Conservation (phyloP, 257 asterid genomes). For the Rhazya stricta region DNA sequence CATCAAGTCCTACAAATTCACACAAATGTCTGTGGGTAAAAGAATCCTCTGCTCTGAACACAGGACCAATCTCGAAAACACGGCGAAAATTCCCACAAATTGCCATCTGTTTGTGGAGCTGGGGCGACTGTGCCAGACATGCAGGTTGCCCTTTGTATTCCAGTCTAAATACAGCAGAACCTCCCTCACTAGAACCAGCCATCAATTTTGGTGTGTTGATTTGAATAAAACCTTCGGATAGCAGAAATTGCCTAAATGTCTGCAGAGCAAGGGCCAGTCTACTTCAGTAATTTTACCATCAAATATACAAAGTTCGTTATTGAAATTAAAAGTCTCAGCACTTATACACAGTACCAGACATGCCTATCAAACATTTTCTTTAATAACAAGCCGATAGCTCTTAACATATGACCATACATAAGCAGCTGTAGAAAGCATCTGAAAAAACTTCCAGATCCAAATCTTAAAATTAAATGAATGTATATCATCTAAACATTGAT, state of each 20-base stretch:
- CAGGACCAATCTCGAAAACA: conserved; percentile 87
- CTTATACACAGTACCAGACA: neutral
- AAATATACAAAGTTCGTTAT: neutral
- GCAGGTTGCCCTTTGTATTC: conserved; percentile 86
- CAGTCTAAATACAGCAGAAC: conserved; percentile 79
- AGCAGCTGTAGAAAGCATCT: neutral
- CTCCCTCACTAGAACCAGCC: conserved; percentile 95
- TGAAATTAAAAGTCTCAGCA: neutral
- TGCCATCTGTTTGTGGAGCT: conserved; percentile 88
- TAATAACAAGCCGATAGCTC: neutral
- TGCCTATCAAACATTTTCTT: neutral
- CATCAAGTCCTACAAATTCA: conserved; percentile 91
- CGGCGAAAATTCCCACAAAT: conserved; percentile 83
- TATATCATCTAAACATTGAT: neutral
- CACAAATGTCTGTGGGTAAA: conserved; percentile 93
- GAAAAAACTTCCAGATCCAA: neutral
- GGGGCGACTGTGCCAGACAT: conserved; percentile 94
- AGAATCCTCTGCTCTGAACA: conserved; percentile 88
- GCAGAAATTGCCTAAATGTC: conserved; percentile 63
- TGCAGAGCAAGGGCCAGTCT: conserved; percentile 24
- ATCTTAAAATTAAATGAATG: neutral
- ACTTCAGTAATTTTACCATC: neutral
- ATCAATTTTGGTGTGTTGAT: conserved; percentile 83
- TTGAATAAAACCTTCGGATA: conserved; percentile 55
- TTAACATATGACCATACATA: neutral